Conservation (phyloP, 148 eudicot genomes). For the Camellia lanceoleosa region DNA sequence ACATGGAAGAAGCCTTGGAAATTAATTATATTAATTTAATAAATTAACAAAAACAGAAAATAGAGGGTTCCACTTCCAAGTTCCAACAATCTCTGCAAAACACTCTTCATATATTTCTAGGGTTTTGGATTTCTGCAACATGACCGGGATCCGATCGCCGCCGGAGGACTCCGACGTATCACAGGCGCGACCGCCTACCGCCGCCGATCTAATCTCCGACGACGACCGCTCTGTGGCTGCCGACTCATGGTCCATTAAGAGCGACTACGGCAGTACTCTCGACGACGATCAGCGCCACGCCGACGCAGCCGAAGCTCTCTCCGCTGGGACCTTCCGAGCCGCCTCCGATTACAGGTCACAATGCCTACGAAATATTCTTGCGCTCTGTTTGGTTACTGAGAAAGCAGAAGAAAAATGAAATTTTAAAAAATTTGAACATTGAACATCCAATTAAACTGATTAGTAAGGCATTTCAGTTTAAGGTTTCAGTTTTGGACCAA, state of each 20-base stretch:
- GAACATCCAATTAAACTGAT: background rate
- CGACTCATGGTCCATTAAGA: conserved; percentile 97
- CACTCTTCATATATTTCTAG: background rate
- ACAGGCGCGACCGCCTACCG: conserved; percentile 48
- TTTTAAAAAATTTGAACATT: background rate
- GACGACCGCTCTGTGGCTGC: conserved; percentile 97
- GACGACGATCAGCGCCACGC: conserved; percentile 98
- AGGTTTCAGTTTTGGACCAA: too few relatives aligned
- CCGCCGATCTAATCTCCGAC: conserved; percentile 86
- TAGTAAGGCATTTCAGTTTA: too few relatives aligned
- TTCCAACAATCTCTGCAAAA: background rate
- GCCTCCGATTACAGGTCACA: conserved; percentile 78
- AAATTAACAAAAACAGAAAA: too few relatives aligned
- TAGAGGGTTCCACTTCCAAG: background rate
- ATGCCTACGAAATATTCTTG: background rate
- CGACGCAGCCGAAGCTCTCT: conserved; percentile 92
- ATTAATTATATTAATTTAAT: too few relatives aligned
- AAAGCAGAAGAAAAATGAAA: background rate
- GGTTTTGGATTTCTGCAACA: conserved; percentile 17
- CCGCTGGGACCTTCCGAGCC: conserved; percentile 58
- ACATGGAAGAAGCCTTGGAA: too few relatives aligned
- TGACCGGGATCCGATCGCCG: conserved; percentile 78
- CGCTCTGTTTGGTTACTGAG: background rate
- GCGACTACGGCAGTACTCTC: conserved; percentile 93
- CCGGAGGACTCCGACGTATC: conserved; percentile 66